Percentiles rank a stretch among this genome's conserved stretches.
Conservation (phyloP, 176 grass and related monocot genomes). For the Aegilops tauschii region DNA sequence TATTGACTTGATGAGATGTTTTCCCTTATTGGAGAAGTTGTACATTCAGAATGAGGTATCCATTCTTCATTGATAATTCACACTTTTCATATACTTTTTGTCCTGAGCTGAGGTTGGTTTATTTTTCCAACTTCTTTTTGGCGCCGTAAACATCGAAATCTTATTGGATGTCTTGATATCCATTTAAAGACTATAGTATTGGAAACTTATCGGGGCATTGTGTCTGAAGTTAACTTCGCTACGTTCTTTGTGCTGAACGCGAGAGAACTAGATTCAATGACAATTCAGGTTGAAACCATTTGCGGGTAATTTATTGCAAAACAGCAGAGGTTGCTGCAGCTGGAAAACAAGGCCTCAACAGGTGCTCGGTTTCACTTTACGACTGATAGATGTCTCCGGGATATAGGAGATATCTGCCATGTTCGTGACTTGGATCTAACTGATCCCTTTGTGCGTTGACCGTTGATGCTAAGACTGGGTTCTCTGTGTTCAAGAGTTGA, state of each 20-base stretch:
- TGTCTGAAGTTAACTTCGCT: background rate
- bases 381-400: background rate
- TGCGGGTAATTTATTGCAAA: background rate
- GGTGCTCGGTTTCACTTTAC: background rate
- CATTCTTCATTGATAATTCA: background rate
- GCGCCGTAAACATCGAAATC: background rate
- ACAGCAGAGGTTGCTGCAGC: background rate
- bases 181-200: background rate
- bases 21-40: background rate
- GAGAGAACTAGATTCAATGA: background rate
- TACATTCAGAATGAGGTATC: background rate
- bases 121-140: background rate
- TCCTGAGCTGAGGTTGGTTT: background rate
- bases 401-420: background rate
- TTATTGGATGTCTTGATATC: background rate
- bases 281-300: background rate
- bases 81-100: background rate
- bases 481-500: background rate
- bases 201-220: background rate
- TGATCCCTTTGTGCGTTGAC: background rate
- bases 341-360: background rate
- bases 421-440: background rate
- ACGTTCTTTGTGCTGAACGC: background rate
- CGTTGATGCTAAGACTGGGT: background rate
- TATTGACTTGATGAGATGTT: background rate